Evolutionary conservation across 1,139 yeast genomes (phyloP).

Genomic region (Candida sp.): DNA sequence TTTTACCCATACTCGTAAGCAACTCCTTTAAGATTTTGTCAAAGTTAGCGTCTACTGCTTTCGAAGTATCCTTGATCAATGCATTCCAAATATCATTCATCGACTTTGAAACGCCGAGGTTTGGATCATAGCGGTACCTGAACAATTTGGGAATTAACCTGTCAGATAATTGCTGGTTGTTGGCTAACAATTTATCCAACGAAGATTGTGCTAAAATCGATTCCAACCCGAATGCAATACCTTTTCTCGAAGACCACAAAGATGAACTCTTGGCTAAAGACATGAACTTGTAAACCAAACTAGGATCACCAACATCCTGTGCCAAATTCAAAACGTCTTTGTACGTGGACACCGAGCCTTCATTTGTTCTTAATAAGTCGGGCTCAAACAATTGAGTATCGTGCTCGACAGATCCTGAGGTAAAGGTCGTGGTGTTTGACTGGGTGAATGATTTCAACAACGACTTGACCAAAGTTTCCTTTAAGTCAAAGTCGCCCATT

Average conservation of each 20-base stretch:
- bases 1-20: slow-evolving; percentile 70
- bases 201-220: slow-evolving; percentile 82
- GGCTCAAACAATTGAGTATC: slow-evolving; percentile 90
- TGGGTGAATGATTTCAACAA: slow-evolving; percentile 82
- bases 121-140: slow-evolving; percentile 89
- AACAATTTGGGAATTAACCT: slow-evolving; percentile 81
- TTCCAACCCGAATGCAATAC: slow-evolving; percentile 93
- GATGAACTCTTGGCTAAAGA: slow-evolving; percentile 88
- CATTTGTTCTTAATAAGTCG: slow-evolving; percentile 78
- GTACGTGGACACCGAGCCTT: slow-evolving; percentile 88
- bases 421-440: slow-evolving; percentile 52
- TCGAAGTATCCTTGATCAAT: slow-evolving; percentile 63
- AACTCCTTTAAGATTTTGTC: slow-evolving; percentile 67
- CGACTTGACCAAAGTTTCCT: slow-evolving; percentile 77
- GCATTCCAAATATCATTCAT: slow-evolving; percentile 93
- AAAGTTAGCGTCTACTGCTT: slow-evolving; percentile 58
- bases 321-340: slow-evolving; percentile 86
- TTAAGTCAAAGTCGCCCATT: slow-evolving; percentile 67
- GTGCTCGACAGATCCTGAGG: slow-evolving; percentile 72
- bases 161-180: slow-evolving; percentile 57
- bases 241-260: slow-evolving; percentile 91
- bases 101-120: slow-evolving; percentile 69
- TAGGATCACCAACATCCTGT: slow-evolving; percentile 94
- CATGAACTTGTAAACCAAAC: slow-evolving; percentile 94
- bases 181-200: slow-evolving; percentile 62